phyloP scores from a whole-genome alignment of 495 filamentous ascomycete species.

The Penicillium samsonianum region DNA sequence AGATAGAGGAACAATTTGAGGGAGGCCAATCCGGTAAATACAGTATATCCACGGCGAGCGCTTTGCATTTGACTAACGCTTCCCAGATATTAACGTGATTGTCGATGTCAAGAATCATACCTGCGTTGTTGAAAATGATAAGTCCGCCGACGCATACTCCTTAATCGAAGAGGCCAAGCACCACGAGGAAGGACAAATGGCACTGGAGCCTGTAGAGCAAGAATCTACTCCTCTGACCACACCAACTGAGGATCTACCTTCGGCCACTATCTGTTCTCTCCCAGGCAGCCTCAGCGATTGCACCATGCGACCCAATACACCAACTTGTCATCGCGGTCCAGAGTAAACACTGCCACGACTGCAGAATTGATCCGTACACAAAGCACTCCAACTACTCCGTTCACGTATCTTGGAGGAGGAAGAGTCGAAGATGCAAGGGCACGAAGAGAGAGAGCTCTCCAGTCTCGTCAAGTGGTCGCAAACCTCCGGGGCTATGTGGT shows the following conservation, averaged over 20 bases:
- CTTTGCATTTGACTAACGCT: not conserved
- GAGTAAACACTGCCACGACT: not conserved
- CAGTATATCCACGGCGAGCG: not conserved
- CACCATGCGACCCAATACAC: not conserved
- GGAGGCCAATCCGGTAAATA: conserved; percentile 44
- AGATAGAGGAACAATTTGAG: conserved; percentile 53
- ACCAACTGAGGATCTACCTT: not conserved
- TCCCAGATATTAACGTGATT: not conserved
- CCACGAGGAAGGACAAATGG: not conserved
- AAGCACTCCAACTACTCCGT: too few relatives aligned
- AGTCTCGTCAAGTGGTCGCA: conserved; percentile 30
- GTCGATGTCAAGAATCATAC: not conserved
- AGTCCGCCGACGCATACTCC: not conserved
- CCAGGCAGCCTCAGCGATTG: not conserved
- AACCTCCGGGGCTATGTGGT: conserved; percentile 31
- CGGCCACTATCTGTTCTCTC: not conserved
- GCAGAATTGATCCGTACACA: not conserved
- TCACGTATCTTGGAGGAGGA: conserved; percentile 37
- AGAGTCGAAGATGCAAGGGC: conserved; percentile 31
- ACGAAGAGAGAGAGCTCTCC: conserved; percentile 33
- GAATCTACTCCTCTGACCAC: not conserved
- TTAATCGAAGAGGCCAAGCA: too few relatives aligned
- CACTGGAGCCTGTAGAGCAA: not conserved
- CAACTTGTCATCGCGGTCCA: not conserved
- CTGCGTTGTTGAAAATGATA: not conserved